phyloP scores from a whole-genome alignment of 78 protist species.

The Chrysochromulina tobinii region DNA sequence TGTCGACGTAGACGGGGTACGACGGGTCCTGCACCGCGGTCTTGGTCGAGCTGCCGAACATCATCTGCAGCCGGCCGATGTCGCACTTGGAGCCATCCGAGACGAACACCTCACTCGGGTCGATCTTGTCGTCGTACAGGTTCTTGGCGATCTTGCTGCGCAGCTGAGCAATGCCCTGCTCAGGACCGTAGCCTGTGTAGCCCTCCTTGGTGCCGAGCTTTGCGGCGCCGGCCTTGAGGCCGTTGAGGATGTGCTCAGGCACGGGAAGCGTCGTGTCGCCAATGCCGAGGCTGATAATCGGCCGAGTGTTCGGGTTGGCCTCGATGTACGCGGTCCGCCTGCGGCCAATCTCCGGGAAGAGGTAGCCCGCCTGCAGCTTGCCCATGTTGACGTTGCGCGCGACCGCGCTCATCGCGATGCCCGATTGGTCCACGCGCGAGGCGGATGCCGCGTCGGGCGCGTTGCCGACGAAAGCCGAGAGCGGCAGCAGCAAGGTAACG shows the following conservation, averaged over 20 bases:
- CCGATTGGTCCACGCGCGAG: too few species aligned
- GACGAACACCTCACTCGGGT: conserved; percentile 13
- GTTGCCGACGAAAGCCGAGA: too few species aligned
- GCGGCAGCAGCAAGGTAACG: too few species aligned
- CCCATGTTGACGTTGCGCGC: conserved; percentile 10
- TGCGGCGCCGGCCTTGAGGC: neutral
- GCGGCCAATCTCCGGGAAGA: conserved; percentile 30
- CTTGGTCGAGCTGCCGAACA: neutral
- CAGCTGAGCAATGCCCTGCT: conserved; percentile 5
- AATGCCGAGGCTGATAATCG: conserved; percentile 29
- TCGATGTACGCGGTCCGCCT: conserved; percentile 12
- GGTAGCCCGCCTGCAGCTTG: conserved; percentile 30
- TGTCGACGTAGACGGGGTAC: conserved; percentile 32
- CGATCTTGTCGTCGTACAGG: neutral
- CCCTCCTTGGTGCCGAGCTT: neutral
- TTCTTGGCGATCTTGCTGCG: neutral
- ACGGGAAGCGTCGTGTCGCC: conserved; percentile 33
- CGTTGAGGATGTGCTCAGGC: neutral
- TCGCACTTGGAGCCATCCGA: conserved; percentile 38
- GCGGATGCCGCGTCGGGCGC: too few species aligned
- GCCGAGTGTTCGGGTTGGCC: neutral
- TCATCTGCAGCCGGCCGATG: conserved; percentile 26
- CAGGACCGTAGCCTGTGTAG: conserved; percentile 27
- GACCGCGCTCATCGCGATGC: neutral
- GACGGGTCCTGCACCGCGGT: conserved; percentile 29